These are phyloP conservation scores for Bisporella sp. DNA, from an alignment of 2,329 filamentous ascomycete genomes.

Conservation along the genomic window DNA sequence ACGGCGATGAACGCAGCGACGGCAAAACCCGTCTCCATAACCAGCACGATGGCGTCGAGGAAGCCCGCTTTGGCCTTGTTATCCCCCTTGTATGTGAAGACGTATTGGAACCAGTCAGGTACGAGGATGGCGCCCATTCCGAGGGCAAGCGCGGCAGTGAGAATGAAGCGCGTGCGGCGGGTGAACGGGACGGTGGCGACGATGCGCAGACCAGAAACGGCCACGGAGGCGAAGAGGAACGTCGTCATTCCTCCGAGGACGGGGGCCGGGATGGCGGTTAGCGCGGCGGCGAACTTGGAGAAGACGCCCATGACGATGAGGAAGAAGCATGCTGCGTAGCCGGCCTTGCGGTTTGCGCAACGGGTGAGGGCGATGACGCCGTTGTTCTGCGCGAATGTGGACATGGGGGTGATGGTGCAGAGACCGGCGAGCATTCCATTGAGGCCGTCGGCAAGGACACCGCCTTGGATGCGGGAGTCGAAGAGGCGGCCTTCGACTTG, in stretches of 20 bases:
- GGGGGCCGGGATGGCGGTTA: constrained; percentile 65
- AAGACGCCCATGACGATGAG: constrained; percentile 76
- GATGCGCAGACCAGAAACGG: constrained; percentile 71
- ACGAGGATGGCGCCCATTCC: constrained; percentile 66
- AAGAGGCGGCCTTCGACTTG: constrained; percentile 67
- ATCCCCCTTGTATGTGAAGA: constrained; percentile 65
- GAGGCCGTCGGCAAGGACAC: constrained; percentile 69
- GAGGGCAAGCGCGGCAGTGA: constrained; percentile 66
- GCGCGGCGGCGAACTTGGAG: constrained; percentile 73
- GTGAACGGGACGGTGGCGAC: constrained; percentile 65
- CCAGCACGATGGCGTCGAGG: constrained; percentile 63
- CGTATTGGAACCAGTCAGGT: constrained; percentile 58
- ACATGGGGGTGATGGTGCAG: constrained; percentile 75
- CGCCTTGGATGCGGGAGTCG: constrained; percentile 72
- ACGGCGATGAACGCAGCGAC: constrained; percentile 59
- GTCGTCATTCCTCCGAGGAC: constrained; percentile 70
- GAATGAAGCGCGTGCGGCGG: constrained; percentile 74
- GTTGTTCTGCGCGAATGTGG: constrained; percentile 78
- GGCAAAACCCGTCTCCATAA: constrained; percentile 71
- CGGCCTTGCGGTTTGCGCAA: constrained; percentile 74
- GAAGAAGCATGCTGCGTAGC: constrained; percentile 72
- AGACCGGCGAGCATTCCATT: constrained; percentile 70
- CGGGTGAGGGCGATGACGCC: constrained; percentile 76
- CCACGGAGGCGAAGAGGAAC: constrained; percentile 72
- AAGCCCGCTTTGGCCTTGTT: constrained; percentile 66